Evolutionary conservation across 1,139 yeast species (phyloP).

Genomic region (Candida anutae): DNA sequence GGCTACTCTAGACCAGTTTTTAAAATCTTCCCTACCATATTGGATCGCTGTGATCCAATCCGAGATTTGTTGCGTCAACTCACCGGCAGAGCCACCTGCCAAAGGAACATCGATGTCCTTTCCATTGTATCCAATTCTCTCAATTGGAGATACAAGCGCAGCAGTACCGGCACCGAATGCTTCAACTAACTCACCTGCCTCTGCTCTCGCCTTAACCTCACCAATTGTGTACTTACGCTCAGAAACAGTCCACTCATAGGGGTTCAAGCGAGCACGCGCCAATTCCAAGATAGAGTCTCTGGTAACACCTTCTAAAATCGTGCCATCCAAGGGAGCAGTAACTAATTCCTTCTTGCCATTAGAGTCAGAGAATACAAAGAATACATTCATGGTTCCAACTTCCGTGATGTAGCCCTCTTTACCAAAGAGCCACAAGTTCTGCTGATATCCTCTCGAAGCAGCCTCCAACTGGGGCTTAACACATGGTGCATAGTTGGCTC

Average conservation of each 20-base stretch:
- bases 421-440: constrained; percentile 38
- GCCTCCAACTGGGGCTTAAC: constrained; percentile 28
- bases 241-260: constrained; percentile 36
- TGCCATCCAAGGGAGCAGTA: constrained; percentile 37
- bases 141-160: constrained; percentile 90
- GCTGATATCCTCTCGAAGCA: constrained; percentile 28
- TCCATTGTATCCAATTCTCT: constrained; percentile 75
- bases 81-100: constrained; percentile 76
- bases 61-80: constrained; percentile 65
- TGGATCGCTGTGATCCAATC: constrained; percentile 85
- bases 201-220: constrained; percentile 73
- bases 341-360: constrained; percentile 29
- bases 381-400: constrained; percentile 38
- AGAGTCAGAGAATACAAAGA: constrained; percentile 27
- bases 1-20: constrained; percentile 50
- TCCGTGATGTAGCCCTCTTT: constrained; percentile 34
- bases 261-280: constrained; percentile 20
- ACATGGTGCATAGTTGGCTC: constrained; percentile 41
- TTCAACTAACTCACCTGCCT: constrained; percentile 77
- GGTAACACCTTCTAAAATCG: constrained; percentile 37
- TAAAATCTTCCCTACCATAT: constrained; percentile 73
- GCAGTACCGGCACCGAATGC: constrained; percentile 98
- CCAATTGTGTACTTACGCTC: constrained; percentile 78
- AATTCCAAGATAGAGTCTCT: constrained; percentile 33
- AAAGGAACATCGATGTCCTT: constrained; percentile 68